Evolutionary conservation across 2,329 filamentous ascomycete species (phyloP).

Genomic region (Dactylellina haptotyla): DNA sequence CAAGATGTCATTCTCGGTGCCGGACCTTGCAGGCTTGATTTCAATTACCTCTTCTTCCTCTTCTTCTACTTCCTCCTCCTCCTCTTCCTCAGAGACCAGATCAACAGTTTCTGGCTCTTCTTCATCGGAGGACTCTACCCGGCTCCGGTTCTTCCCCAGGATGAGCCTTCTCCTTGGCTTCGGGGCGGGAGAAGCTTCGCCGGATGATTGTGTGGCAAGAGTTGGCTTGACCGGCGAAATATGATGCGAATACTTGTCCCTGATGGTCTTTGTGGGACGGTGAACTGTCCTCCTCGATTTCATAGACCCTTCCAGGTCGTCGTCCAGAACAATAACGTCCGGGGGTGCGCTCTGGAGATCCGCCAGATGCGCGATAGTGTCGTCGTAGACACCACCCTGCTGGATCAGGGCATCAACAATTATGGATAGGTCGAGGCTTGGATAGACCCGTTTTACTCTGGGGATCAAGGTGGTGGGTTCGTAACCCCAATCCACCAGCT

Average conservation of each 20-base stretch:
- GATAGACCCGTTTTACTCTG: constrained; percentile 33
- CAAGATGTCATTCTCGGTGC: constrained; percentile 70
- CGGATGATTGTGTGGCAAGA: constrained; percentile 47
- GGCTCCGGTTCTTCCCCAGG: constrained; percentile 59
- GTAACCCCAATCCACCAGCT: constrained; percentile 27
- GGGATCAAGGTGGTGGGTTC: constrained; percentile 33
- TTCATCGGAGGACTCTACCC: constrained; percentile 56
- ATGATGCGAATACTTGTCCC: constrained; percentile 52
- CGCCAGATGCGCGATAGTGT: constrained; percentile 57
- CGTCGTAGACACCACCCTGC: constrained; percentile 56
- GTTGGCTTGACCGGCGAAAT: constrained; percentile 38
- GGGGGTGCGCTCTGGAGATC: constrained; percentile 54
- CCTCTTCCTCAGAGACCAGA: constrained; percentile 63
- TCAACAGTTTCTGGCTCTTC: constrained; percentile 61
- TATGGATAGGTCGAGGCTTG: constrained; percentile 22
- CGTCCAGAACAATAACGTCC: constrained; percentile 56
- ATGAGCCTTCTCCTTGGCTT: constrained; percentile 62
- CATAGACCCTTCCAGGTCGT: constrained; percentile 58
- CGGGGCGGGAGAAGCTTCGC: constrained; percentile 58
- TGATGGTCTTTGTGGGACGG: constrained; percentile 46
- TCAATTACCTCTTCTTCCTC: constrained; percentile 62
- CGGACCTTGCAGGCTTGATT: not conserved
- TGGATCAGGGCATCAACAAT: constrained; percentile 49
- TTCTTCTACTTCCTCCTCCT: constrained; percentile 59
- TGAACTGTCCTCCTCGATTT: constrained; percentile 34